Conservation (phyloP, 2,329 filamentous ascomycete genomes). For the Sporothrix inflata region DNA sequence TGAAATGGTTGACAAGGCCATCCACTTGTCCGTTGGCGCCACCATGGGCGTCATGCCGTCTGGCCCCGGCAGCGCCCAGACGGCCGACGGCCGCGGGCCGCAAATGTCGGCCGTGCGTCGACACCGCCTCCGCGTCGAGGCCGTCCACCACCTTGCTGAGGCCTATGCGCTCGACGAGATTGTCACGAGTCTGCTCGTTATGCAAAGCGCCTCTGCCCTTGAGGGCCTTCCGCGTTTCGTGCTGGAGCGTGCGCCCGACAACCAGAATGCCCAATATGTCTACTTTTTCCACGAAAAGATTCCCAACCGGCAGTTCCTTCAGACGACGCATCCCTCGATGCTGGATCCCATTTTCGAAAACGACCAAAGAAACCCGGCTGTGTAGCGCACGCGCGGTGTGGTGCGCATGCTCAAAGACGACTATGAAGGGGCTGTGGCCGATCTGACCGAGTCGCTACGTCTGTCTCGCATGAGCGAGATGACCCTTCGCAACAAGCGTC, state of each 20-base stretch:
- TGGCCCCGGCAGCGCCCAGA: background rate
- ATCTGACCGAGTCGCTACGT: conserved; percentile 69
- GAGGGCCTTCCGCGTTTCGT: conserved; percentile 77
- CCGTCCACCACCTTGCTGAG: conserved; percentile 73
- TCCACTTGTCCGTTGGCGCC: background rate
- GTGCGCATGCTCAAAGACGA: conserved; percentile 78
- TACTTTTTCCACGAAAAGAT: conserved; percentile 94
- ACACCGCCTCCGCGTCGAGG: conserved; percentile 79
- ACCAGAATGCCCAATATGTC: conserved; percentile 81
- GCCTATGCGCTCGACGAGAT: conserved; percentile 84
- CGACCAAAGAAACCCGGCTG: background rate
- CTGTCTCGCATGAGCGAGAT: conserved; percentile 57
- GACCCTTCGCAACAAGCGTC: conserved; percentile 43
- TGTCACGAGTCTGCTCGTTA: conserved; percentile 78
- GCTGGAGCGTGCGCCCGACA: conserved; percentile 66
- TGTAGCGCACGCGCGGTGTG: conserved; percentile 51
- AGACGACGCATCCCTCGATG: conserved; percentile 36
- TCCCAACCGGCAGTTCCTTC: conserved; percentile 60
- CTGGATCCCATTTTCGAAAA: conserved; percentile 48
- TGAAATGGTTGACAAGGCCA: background rate
- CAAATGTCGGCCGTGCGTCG: conserved; percentile 48
- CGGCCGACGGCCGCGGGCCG: background rate
- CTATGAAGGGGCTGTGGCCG: conserved; percentile 67
- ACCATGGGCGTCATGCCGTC: background rate
- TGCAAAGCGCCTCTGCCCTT: conserved; percentile 77